These are phyloP conservation scores for Colletotrichum noveboracense DNA, from an alignment of 2,329 filamentous ascomycete genomes.

Conservation along the genomic window DNA sequence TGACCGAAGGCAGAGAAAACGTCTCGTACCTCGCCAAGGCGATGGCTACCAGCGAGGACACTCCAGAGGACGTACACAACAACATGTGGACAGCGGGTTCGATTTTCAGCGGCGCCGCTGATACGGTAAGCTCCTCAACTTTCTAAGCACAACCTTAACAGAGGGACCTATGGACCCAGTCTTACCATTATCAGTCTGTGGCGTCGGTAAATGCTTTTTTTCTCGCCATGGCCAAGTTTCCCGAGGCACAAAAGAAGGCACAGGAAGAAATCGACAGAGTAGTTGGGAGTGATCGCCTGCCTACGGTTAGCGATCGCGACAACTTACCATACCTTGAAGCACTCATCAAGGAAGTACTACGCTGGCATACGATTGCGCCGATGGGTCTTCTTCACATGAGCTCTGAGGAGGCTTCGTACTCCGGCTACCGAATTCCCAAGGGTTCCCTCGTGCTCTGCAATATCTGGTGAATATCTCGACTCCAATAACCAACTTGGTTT, in stretches of 20 bases:
- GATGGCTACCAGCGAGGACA: not conserved
- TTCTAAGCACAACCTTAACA: too few relatives aligned
- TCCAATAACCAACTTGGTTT: not conserved
- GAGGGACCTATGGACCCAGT: rapidly evolving
- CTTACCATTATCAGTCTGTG: constrained; percentile 16
- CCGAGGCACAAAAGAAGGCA: constrained; percentile 41
- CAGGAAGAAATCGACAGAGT: constrained; percentile 41
- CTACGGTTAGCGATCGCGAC: constrained; percentile 39
- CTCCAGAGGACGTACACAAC: not conserved
- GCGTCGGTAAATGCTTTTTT: constrained; percentile 46
- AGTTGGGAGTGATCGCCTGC: constrained; percentile 39
- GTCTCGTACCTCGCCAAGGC: not conserved
- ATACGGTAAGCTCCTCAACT: not conserved
- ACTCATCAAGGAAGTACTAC: constrained; percentile 46
- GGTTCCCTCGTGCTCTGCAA: constrained; percentile 46
- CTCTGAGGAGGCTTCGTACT: constrained; percentile 51
- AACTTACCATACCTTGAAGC: constrained; percentile 46
- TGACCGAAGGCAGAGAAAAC: not conserved
- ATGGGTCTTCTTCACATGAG: constrained; percentile 52
- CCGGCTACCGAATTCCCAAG: constrained; percentile 52
- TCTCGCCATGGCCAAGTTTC: constrained; percentile 50
- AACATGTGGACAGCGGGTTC: constrained; percentile 14
- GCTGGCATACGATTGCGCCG: constrained; percentile 45
- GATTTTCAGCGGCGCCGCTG: constrained; percentile 13
- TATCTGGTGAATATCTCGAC: constrained; percentile 24